These are phyloP conservation scores for Solanum rostratum DNA, from an alignment of 257 asterid species.

Conservation along the genomic window DNA sequence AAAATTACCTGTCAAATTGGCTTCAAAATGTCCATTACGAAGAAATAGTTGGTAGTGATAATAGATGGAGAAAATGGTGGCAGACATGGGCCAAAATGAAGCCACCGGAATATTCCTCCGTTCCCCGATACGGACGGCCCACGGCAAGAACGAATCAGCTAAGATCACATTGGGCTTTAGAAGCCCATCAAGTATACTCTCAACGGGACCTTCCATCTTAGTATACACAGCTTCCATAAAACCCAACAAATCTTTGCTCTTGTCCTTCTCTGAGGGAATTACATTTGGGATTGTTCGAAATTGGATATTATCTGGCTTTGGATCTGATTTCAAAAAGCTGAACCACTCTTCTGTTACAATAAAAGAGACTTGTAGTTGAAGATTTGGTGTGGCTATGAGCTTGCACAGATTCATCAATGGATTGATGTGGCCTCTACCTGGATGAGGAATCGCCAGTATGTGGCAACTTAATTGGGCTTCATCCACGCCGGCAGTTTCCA, in stretches of 20 bases:
- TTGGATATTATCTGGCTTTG: background rate
- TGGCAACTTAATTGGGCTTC: background rate
- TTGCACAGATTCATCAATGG: constrained; percentile 24
- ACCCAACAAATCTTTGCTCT: constrained; percentile 39
- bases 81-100: constrained; percentile 69
- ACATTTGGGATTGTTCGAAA: background rate
- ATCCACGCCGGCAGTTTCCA: background rate
- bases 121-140: constrained; percentile 49
- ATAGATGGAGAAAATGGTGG: constrained; percentile 34
- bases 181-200: constrained; percentile 27
- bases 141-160: constrained; percentile 37
- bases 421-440: constrained; percentile 13
- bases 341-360: constrained; percentile 2
- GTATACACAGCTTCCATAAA: constrained; percentile 54
- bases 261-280: constrained; percentile 23
- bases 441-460: constrained; percentile 7
- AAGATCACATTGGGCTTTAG: constrained; percentile 17
- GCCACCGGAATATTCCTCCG: constrained; percentile 70
- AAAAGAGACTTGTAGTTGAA: background rate
- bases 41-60: constrained; percentile 36
- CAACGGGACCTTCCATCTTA: constrained; percentile 55
- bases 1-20: constrained; percentile 34
- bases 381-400: background rate
- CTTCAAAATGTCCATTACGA: constrained; percentile 28
- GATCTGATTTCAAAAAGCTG: background rate